Evolutionary conservation across 2,329 filamentous ascomycete genomes (phyloP), one percentile per base, ranked within the genome.

Genomic region (Phoma sp.): DNA sequence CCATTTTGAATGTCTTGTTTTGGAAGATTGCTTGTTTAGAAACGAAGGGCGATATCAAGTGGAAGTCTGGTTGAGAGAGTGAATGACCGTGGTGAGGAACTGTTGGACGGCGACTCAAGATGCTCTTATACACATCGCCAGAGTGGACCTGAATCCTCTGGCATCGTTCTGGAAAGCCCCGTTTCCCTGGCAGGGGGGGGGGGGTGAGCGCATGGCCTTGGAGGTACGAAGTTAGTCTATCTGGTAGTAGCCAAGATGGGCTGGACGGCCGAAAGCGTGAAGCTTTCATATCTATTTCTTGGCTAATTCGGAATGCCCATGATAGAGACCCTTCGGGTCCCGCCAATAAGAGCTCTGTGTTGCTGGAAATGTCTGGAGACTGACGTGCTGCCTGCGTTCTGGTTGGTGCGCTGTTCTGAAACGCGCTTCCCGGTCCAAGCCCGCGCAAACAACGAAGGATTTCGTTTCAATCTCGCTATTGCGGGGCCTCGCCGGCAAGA

Each of bases 401-500:
- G 59, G 59, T 64, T 67, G 55, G 64, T 36, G 46, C 37, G 13
- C 32, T 22, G 30, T 40, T 42, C 52, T 65, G 61, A 68, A 67
- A 68, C 64, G 33, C 37, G n/a, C n/a, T 33, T 39, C 43, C 51
- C 33, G 45, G 58, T 10, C 52, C 44, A 57, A 55, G 61, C 40
- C 58, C 45, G 61, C 59, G 54, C 53, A 38, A 56, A 62, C 52
- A 65, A 66, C 58, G 41, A 56, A 65, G 59, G 41, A 51, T 56
- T 58, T 43, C 54, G 51, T 59, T 58, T 63, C 59, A 65, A 69
- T 66, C 60, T 63, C 57, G 55, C 50, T 53, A 57, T 51, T 42
- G 54, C 59, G 59, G 61, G 55, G 60, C 54, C 51, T 47, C 18
- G 36, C 57, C 57, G 49, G 52, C 38, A 40, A 30, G 43, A 50